Percentiles rank a stretch among this genome's conserved stretches.
These are phyloP conservation scores for Pichia nakasei DNA, from an alignment of 805 yeast genomes.

Conservation along the genomic window DNA sequence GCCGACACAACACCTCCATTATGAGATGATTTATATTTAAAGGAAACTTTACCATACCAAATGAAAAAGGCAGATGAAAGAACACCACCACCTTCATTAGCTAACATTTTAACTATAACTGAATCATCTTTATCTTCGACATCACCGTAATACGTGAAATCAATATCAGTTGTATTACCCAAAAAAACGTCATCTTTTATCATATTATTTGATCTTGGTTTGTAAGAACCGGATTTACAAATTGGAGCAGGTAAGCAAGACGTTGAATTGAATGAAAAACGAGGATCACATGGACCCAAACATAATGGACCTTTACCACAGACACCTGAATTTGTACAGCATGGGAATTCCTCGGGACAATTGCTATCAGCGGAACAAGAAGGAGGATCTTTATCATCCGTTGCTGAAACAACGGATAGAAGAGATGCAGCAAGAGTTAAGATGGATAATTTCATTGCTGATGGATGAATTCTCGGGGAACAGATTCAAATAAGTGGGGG, in stretches of 20 bases:
- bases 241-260: slow-evolving; percentile 86
- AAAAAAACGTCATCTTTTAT: slow-evolving; percentile 26
- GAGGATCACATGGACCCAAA: slow-evolving; percentile 82
- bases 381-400: slow-evolving; percentile 6
- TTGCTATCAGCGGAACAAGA: slow-evolving; percentile 43
- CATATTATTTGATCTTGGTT: slow-evolving; percentile 30
- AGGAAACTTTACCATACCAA: slow-evolving; percentile 81
- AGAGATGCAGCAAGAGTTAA: background rate
- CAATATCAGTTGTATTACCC: slow-evolving; percentile 61
- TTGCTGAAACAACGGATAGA: background rate
- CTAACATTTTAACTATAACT: slow-evolving; percentile 69
- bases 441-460: background rate
- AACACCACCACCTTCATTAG: slow-evolving; percentile 66
- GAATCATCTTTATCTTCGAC: slow-evolving; percentile 46
- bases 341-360: slow-evolving; percentile 78
- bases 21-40: slow-evolving; percentile 64
- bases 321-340: slow-evolving; percentile 71
- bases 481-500: too few relatives aligned
- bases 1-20: slow-evolving; percentile 78
- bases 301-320: slow-evolving; percentile 42
- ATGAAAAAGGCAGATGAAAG: slow-evolving; percentile 68
- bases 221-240: slow-evolving; percentile 42
- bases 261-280: slow-evolving; percentile 49
- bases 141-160: slow-evolving; percentile 66
- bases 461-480: too few relatives aligned